Percentiles rank a stretch among this genome's conserved stretches.
These are phyloP conservation scores for Rauvolfia tetraphylla DNA, from an alignment of 257 asterid genomes.

Conservation along the genomic window DNA sequence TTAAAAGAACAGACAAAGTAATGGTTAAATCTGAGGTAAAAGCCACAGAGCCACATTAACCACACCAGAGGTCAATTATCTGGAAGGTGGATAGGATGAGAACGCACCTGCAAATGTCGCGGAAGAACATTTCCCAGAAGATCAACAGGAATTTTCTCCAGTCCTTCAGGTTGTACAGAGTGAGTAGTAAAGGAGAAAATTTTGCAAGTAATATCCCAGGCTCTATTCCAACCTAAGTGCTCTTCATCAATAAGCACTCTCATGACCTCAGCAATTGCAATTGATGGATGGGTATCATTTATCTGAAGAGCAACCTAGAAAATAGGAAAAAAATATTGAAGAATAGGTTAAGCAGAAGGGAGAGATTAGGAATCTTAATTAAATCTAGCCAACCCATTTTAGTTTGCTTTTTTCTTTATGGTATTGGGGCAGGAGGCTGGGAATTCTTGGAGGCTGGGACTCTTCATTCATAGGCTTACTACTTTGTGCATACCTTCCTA, in stretches of 20 bases:
- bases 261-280: constrained; percentile 49
- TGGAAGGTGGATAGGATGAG: constrained; percentile 12
- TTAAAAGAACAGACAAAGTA: background rate
- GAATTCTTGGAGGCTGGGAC: background rate
- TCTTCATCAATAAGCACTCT: constrained; percentile 50
- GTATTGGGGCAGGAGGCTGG: background rate
- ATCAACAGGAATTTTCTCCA: constrained; percentile 52
- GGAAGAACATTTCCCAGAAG: constrained; percentile 51
- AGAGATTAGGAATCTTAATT: background rate
- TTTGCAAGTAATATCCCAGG: constrained; percentile 41
- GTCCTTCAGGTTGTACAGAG: constrained; percentile 41
- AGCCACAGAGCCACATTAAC: background rate
- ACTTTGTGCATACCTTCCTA: background rate
- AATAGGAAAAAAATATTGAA: background rate
- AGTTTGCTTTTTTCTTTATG: background rate
- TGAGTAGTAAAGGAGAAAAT: constrained; percentile 45
- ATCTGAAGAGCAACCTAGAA: constrained; percentile 50
- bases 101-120: constrained; percentile 42
- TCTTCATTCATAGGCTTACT: background rate
- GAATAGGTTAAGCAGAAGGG: constrained; percentile 3
- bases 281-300: constrained; percentile 52
- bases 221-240: constrained; percentile 37
- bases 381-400: background rate
- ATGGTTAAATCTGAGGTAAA: background rate
- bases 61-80: background rate